These are phyloP conservation scores for Eucalyptus erythrocorys DNA, from an alignment of 345 rosid species.

Conservation along the genomic window DNA sequence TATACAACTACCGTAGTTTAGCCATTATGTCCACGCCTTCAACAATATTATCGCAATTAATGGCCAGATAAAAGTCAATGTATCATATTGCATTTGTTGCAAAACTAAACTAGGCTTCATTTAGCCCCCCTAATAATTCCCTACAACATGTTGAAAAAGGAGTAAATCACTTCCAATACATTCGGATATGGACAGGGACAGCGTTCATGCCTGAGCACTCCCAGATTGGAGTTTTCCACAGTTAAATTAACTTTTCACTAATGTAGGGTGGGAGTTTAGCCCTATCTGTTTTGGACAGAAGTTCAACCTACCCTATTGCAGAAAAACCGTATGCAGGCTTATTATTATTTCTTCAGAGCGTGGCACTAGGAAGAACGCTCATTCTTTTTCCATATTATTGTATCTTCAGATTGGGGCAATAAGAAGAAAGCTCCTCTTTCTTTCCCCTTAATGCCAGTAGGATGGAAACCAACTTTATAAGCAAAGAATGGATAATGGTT, in stretches of 20 bases:
- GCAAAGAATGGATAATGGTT: background rate
- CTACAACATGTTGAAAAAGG: background rate
- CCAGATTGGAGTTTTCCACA: background rate
- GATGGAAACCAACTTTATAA: background rate
- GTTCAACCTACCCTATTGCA: background rate
- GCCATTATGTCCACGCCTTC: background rate
- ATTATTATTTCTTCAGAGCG: background rate
- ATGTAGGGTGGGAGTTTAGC: background rate
- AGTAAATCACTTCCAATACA: background rate
- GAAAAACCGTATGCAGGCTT: background rate
- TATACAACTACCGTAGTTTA: background rate
- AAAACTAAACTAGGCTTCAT: background rate
- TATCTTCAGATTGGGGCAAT: background rate
- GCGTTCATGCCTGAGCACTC: background rate
- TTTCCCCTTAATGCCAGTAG: background rate
- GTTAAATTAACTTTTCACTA: background rate
- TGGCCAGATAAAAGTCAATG: background rate
- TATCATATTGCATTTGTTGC: background rate
- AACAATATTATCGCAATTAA: background rate
- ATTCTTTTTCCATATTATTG: background rate
- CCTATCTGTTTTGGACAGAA: background rate
- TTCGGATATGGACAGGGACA: background rate
- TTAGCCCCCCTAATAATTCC: background rate
- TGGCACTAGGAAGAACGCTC: background rate
- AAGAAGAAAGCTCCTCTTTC: background rate